Conservation (phyloP, 1,284 basidiomycete species). For the Blastosporella zonata region DNA sequence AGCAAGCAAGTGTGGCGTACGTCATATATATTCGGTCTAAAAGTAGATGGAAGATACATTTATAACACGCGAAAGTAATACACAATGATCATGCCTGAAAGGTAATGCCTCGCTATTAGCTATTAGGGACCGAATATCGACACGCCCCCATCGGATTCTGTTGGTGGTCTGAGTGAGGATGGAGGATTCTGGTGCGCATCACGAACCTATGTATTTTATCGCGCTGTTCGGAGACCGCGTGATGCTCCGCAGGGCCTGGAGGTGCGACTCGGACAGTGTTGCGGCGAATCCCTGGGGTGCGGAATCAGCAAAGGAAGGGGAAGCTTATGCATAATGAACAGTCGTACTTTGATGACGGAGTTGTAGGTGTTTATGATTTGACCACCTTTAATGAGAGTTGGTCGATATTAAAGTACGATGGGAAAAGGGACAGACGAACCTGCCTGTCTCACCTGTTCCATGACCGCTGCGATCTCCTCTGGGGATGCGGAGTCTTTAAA, state of each 20-base stretch:
- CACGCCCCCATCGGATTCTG: slow-evolving; percentile 14
- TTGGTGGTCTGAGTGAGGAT: not conserved
- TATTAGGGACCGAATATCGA: slow-evolving; percentile 6
- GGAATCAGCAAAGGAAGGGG: not conserved
- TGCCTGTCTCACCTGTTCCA: slow-evolving; percentile 3
- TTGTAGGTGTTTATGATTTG: slow-evolving; percentile 8
- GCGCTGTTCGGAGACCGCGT: not conserved
- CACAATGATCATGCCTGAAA: no score
- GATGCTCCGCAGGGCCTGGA: not conserved
- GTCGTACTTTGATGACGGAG: slow-evolving; percentile 2
- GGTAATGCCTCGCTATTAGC: not conserved
- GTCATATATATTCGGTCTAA: no score
- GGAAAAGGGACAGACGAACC: not conserved
- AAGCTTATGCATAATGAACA: not conserved
- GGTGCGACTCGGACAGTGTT: not conserved
- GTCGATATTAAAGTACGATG: not conserved
- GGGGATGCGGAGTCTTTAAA: slow-evolving; percentile 9
- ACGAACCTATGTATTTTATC: slow-evolving; percentile 13
- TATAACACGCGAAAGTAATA: no score
- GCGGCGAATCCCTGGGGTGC: slow-evolving; percentile 11
- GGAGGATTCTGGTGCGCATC: no score
- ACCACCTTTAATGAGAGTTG: slow-evolving; percentile 3
- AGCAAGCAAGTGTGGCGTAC: no score
- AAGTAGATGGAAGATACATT: no score
- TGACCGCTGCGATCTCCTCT: not conserved